Evolutionary conservation across 1,284 basidiomycete species (phyloP).

Genomic region (Fomitiporia mediterranea): DNA sequence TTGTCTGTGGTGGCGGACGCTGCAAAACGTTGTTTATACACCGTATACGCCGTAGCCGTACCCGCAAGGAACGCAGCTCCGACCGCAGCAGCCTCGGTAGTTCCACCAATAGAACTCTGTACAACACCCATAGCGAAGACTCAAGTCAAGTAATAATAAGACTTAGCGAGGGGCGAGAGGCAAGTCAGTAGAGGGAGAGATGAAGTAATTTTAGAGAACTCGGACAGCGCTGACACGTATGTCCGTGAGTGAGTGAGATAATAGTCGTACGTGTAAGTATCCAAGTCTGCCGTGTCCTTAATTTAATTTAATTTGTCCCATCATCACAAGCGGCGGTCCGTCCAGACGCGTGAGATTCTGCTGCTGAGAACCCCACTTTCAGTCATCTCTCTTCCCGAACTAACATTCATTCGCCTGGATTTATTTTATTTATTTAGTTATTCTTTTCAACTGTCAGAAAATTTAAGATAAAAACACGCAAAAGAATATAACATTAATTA

Average conservation of each 20-base stretch:
- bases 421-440: too few relatives aligned
- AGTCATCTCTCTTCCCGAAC: too few relatives aligned
- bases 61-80: constrained; percentile 40
- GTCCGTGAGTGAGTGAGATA: background rate
- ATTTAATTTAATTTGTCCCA: too few relatives aligned
- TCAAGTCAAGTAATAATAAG: background rate
- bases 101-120: constrained; percentile 36
- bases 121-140: constrained; percentile 43
- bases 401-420: too few relatives aligned
- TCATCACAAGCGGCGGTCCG: too few relatives aligned
- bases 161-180: background rate
- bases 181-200: background rate
- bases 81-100: constrained; percentile 36
- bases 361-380: too few relatives aligned
- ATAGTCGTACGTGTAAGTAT: background rate
- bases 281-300: too few relatives aligned
- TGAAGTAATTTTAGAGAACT: background rate
- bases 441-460: too few relatives aligned
- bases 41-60: constrained; percentile 27
- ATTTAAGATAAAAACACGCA: too few relatives aligned
- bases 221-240: background rate
- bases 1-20: constrained; percentile 6
- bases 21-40: constrained; percentile 4
- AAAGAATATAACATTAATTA: too few relatives aligned
- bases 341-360: too few relatives aligned